Conservation (phyloP, 139 green algal species). For the Diplosphaera chodatii region DNA sequence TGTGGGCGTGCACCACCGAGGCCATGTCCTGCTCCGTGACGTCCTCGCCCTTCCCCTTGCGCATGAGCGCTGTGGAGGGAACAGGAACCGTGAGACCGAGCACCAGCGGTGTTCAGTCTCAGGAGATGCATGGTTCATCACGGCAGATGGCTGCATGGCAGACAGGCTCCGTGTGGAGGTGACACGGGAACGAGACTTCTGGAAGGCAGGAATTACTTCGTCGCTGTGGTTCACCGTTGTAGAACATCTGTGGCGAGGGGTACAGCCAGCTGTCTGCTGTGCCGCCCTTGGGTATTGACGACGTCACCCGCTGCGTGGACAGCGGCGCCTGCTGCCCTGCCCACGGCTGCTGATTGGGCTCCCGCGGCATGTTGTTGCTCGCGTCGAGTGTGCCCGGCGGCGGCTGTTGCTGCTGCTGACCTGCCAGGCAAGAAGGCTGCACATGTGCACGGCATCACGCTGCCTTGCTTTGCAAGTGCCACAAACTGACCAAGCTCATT, state of each 20-base stretch:
- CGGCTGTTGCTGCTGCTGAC: conserved; percentile 3
- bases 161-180: too few species aligned
- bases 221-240: too few species aligned
- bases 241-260: conserved; percentile 96
- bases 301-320: conserved; percentile 57
- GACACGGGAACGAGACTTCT: too few species aligned
- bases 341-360: conserved; percentile 81
- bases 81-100: too few species aligned
- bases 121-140: too few species aligned
- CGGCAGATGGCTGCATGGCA: too few species aligned
- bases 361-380: conserved; percentile 87
- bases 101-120: too few species aligned
- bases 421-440: too few species aligned
- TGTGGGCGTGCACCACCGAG: conserved; percentile 77
- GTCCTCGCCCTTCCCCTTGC: conserved; percentile 91
- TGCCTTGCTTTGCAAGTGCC: too few species aligned
- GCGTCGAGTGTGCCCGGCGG: conserved; percentile 49
- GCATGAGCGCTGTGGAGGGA: conserved; percentile 64
- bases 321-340: conserved; percentile 74
- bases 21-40: conserved; percentile 89
- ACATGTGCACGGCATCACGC: too few species aligned
- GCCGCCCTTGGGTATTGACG: conserved; percentile 88
- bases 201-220: too few species aligned
- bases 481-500: too few species aligned
- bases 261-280: conserved; percentile 81